These are phyloP conservation scores for Pestalotiopsis sp. DNA, from an alignment of 2,329 filamentous ascomycete species.

Conservation along the genomic window DNA sequence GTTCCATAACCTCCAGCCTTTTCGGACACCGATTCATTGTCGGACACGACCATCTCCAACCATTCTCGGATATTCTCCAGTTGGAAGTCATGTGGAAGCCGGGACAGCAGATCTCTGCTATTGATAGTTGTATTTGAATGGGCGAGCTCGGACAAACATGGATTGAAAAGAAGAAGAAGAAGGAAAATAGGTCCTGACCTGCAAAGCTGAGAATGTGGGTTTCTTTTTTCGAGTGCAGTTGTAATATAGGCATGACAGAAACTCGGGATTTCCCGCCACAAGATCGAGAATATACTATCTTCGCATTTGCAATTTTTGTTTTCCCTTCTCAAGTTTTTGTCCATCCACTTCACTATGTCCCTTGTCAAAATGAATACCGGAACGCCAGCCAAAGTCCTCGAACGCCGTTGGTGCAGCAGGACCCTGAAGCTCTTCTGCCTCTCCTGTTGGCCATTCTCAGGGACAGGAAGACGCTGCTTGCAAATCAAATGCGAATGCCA, in stretches of 20 bases:
- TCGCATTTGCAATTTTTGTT: not conserved
- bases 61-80: no score
- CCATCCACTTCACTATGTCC: not conserved
- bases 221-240: not conserved
- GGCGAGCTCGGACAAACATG: no score
- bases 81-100: no score
- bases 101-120: no score
- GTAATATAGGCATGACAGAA: constrained; percentile 1
- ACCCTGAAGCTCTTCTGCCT: not conserved
- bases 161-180: not conserved
- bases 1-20: no score
- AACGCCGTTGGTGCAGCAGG: constrained; percentile 8
- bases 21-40: no score
- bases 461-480: not conserved
- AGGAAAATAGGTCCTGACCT: not conserved
- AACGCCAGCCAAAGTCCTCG: constrained; percentile 8
- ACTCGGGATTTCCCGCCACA: not conserved
- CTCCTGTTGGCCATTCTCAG: not conserved
- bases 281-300: not conserved
- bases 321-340: not conserved
- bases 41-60: no score
- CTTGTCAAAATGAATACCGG: constrained; percentile 2
- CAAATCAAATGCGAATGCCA: not conserved
- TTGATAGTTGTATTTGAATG: no score
- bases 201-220: not conserved